Evolutionary conservation across 2,329 filamentous ascomycete genomes (phyloP).

Genomic region (Sarocladium strictum): DNA sequence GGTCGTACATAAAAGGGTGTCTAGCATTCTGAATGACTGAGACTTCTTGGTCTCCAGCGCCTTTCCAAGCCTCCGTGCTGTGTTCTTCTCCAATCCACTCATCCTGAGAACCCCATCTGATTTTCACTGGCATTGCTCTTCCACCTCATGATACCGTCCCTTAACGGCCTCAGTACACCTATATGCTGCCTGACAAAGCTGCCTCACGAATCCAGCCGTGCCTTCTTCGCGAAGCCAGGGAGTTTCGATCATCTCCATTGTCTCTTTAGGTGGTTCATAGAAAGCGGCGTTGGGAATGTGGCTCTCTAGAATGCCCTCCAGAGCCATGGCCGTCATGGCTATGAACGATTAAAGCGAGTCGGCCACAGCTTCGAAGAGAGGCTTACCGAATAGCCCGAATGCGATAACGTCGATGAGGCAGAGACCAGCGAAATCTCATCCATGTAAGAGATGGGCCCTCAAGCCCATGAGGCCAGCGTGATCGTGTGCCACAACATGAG

Average conservation of each 20-base stretch:
- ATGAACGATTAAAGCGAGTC: constrained; percentile 28
- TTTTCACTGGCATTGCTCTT: constrained; percentile 27
- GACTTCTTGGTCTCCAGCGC: constrained; percentile 26
- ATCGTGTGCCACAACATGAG: constrained; percentile 39
- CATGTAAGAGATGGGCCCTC: constrained; percentile 30
- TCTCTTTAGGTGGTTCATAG: constrained; percentile 21
- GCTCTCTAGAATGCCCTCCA: constrained; percentile 31
- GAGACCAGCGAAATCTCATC: constrained; percentile 29
- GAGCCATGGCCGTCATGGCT: constrained; percentile 23
- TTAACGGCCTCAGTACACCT: constrained; percentile 26
- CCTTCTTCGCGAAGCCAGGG: constrained; percentile 27
- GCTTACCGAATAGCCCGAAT: constrained; percentile 34
- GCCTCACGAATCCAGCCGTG: constrained; percentile 31
- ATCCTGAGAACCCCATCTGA: constrained; percentile 39
- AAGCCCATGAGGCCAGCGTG: constrained; percentile 35
- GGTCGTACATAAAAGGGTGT: constrained; percentile 39
- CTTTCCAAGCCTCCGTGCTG: constrained; percentile 21
- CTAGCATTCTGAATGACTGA: constrained; percentile 31
- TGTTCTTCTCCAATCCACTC: constrained; percentile 35
- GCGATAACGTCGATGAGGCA: constrained; percentile 37
- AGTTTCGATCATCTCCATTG: constrained; percentile 27
- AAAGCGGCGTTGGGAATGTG: constrained; percentile 34
- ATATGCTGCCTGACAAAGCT: constrained; percentile 27
- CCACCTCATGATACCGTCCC: constrained; percentile 29
- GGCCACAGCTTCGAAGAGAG: constrained; percentile 35